Percentiles rank a stretch among this genome's conserved stretches.
These are phyloP conservation scores for Isabelozyma rhagii DNA, from an alignment of 805 yeast genomes.

Conservation along the genomic window DNA sequence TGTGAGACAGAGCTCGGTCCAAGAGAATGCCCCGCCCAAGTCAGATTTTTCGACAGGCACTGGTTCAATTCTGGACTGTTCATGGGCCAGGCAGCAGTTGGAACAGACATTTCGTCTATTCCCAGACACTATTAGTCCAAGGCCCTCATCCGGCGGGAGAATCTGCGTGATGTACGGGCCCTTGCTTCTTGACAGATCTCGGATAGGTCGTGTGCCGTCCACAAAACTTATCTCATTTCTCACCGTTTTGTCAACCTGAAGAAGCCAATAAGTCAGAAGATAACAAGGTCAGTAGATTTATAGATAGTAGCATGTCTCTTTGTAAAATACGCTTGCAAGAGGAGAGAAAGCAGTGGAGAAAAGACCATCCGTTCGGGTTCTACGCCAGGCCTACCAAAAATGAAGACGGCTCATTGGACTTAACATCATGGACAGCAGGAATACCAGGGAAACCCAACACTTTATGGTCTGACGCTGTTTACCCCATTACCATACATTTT, in stretches of 20 bases:
- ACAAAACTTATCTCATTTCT: too few species aligned
- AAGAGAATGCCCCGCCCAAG: background rate
- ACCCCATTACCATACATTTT: conserved; percentile 76
- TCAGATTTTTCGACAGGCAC: background rate
- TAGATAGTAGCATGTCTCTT: conserved; percentile 38
- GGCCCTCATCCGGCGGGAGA: too few species aligned
- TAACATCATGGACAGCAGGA: conserved; percentile 90
- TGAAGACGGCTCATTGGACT: conserved; percentile 79
- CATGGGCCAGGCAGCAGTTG: too few species aligned
- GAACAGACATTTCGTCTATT: too few species aligned
- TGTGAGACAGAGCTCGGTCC: background rate
- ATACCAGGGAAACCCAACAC: conserved; percentile 91
- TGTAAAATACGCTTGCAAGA: conserved; percentile 85
- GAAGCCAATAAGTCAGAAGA: too few species aligned
- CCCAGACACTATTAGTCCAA: too few species aligned
- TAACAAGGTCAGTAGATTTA: too few species aligned
- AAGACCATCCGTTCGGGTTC: conserved; percentile 97
- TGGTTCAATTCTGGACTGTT: too few species aligned
- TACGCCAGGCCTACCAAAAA: conserved; percentile 84
- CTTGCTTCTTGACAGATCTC: background rate
- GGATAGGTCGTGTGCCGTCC: background rate
- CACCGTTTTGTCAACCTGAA: too few species aligned
- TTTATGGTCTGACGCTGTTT: conserved; percentile 86
- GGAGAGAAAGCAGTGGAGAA: conserved; percentile 97
- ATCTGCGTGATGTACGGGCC: too few species aligned